Percentiles rank a stretch among this genome's conserved stretches.
phyloP scores from a whole-genome alignment of 2,329 filamentous ascomycete genomes.

The Epichloe brachyelytri region DNA sequence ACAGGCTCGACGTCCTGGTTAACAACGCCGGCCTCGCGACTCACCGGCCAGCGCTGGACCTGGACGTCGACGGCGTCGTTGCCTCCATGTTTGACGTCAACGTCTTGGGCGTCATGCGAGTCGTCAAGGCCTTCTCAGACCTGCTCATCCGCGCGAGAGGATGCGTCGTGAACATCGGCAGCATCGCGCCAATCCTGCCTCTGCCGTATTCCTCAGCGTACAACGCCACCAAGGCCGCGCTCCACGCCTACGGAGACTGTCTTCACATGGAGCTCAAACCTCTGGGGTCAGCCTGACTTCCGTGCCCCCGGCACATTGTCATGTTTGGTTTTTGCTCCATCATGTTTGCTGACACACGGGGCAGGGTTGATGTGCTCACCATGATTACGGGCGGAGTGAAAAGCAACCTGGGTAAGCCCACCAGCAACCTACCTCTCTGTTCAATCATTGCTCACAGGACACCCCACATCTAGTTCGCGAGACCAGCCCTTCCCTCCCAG shows the following conservation, averaged over 20 bases:
- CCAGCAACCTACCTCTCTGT: too few relatives aligned
- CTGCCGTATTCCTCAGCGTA: constrained; percentile 10
- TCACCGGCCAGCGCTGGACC: constrained; percentile 17
- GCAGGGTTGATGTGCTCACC: constrained; percentile 9
- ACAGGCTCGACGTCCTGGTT: constrained; percentile 10
- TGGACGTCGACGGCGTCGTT: constrained; percentile 16
- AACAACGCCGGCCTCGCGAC: constrained; percentile 13
- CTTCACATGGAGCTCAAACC: constrained; percentile 13
- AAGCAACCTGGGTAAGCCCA: constrained; percentile 8
- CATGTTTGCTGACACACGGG: neutral
- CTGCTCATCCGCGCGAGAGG: constrained; percentile 12
- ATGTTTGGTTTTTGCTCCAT: too few relatives aligned
- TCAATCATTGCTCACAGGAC: neutral
- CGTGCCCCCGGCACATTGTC: too few relatives aligned
- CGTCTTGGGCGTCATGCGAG: constrained; percentile 21
- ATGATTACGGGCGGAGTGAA: constrained; percentile 8
- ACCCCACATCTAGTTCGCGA: constrained; percentile 5
- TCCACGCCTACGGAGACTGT: constrained; percentile 11
- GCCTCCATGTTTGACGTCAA: constrained; percentile 29
- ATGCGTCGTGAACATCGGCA: constrained; percentile 14
- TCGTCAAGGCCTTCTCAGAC: constrained; percentile 10
- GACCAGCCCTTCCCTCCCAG: constrained; percentile 5
- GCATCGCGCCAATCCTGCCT: constrained; percentile 12
- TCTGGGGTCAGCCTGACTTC: constrained; percentile 8
- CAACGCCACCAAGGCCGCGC: constrained; percentile 13